These are phyloP conservation scores for Tolypocladium sp. DNA, from an alignment of 2,329 filamentous ascomycete genomes.

Conservation along the genomic window DNA sequence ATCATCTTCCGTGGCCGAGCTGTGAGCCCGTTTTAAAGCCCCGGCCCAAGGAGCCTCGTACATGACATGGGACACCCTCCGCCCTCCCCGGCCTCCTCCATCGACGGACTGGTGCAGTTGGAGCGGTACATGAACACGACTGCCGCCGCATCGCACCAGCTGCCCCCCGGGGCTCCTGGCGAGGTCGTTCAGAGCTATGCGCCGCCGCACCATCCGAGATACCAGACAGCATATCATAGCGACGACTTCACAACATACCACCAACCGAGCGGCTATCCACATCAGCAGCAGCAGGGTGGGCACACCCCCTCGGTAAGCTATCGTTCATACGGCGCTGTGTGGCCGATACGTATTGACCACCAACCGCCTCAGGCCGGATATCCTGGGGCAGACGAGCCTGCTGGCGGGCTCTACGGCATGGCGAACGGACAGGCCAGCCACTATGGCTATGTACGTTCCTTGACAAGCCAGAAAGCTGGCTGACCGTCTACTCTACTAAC, in stretches of 20 bases:
- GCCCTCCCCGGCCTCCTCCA: constrained; percentile 36
- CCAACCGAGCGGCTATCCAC: not conserved
- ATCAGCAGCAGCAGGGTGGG: not conserved
- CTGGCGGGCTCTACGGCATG: not conserved
- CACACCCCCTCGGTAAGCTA: not conserved
- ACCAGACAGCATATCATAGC: not conserved
- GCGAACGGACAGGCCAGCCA: not conserved
- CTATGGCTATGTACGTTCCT: not conserved
- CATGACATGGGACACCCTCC: constrained; percentile 28
- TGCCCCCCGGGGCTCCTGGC: not conserved
- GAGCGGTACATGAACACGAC: not conserved
- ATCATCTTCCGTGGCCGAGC: not conserved
- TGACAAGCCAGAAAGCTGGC: too few species aligned
- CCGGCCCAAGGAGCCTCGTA: not conserved
- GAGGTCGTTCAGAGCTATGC: not conserved
- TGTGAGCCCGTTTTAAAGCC: not conserved
- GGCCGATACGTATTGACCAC: not conserved
- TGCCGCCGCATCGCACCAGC: not conserved
- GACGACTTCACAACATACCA: not conserved
- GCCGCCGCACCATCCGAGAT: not conserved
- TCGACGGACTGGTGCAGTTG: constrained; percentile 8
- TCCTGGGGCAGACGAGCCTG: not conserved
- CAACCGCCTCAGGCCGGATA: not conserved
- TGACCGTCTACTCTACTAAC: not conserved
- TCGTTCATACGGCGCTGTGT: not conserved